These are phyloP conservation scores for Rhodomyrtus tomentosa DNA, from an alignment of 345 rosid species.

Conservation along the genomic window DNA sequence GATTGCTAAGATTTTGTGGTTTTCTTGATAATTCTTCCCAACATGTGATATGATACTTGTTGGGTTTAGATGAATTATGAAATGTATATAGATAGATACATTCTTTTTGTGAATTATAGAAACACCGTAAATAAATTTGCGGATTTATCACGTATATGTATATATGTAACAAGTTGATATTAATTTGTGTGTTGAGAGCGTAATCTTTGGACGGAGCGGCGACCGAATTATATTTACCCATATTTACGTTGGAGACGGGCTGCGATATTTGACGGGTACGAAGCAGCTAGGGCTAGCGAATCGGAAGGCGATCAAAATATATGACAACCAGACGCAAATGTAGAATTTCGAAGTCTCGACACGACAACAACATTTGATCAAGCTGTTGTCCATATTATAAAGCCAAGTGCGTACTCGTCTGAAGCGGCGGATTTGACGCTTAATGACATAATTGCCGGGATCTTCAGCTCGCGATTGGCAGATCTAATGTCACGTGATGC, in stretches of 20 bases:
- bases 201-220: accelerated
- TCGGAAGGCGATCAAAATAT: neutral
- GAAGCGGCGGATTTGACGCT: neutral
- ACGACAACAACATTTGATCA: neutral
- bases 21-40: no score
- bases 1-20: no score
- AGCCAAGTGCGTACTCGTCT: neutral
- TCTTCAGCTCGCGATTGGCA: neutral
- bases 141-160: neutral
- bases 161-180: neutral
- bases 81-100: neutral
- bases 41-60: neutral
- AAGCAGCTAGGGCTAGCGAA: neutral
- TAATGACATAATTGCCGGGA: neutral
- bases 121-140: neutral
- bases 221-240: accelerated
- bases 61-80: neutral
- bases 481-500: neutral
- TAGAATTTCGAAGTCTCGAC: neutral
- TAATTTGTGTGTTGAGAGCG: neutral
- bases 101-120: neutral
- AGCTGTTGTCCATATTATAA: neutral
- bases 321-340: neutral
- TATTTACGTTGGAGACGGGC: neutral
- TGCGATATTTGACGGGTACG: neutral